Base-by-base conservation (phyloP, 306 rosid species). In the Canavalia gladiata region DNA sequence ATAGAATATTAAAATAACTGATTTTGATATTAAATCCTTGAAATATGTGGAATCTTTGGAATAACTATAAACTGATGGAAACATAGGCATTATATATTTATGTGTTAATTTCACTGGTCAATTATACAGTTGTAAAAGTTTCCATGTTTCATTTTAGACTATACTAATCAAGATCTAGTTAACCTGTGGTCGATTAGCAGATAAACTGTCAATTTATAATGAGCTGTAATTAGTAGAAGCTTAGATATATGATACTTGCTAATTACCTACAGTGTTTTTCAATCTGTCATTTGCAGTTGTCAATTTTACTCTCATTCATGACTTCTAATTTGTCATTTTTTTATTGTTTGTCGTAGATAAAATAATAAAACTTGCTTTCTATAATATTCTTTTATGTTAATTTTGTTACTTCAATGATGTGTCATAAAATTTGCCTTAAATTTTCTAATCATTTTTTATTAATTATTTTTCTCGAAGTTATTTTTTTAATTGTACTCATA, bases 91-190 rank as follows among this genome's bases (percentile, higher is more conserved):
- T 82, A 6, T 58, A 82, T 76, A 62, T 31, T 31, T n/a, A 34
- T 55, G 76, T 78, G 84, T 57, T 56, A 55, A 78, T 58, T 78
- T 84, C 76, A 73, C 52, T n/a, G 13, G 50, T 78, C 80, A 78
- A 65, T 78, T 72, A 35, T 72, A 50, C 52, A 71, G 63, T 35
- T 55, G 60, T 83, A 2, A 37, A 35, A 35, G 4, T 37, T 65
- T 10, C 75, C 77, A 74, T 66, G 39, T 78, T 78, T 76, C 43
- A 12, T 78, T 78, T 5, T 13, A 62, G 35, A 76, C 31, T 58
- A 4, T 10, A 57, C 7, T 50, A 60, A 64, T 77, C 69, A 77
- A 13, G 30, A 28, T 49, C 49, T 5, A 28, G 45, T 75, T 70
- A 39, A 43, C 7, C 35, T 9, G n/a, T 33, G 60, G 42, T 72